Evolutionary conservation across 2,329 filamentous ascomycete genomes (phyloP), one percentile per base, ranked within the genome.

Genomic region (Epichloe glyceriae): DNA sequence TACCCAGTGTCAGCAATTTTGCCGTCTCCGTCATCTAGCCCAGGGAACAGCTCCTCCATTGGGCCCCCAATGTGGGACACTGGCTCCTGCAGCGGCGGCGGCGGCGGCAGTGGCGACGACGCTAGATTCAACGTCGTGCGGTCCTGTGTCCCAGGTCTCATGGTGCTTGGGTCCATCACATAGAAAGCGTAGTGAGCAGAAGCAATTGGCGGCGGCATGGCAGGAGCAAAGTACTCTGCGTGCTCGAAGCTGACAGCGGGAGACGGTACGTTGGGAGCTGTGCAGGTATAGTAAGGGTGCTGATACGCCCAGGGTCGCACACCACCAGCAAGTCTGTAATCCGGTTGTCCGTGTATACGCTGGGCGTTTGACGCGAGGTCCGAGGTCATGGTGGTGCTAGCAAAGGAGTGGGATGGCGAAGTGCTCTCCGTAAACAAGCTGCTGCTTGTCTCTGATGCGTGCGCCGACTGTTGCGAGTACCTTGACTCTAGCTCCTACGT

Each of bases 21-120:
- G 5, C 11, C 22, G 14, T 46, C 42, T 17, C 20, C 48, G 17
- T 50, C 48, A 20, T 39, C 17, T 22, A 50, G 35, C 11, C 48
- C 48, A 8, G 42, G 48, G 14, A 45, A 50, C n/a, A 50, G 48
- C 42, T 50, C 41, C 35, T 50, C 48, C n/a, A 50, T 45, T 33
- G 48, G 48, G 15, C 26, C 48, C 17, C 41, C 48, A 14, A 50
- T 39, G n/a, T 46, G 48, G 15, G 48, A 37, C 48, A 20, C n/a
- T 15, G 47, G 40, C 40, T 35, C 39, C 30, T 42, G 26, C 20
- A 35, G 47, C 26, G 19, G 15, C 30, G 38, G 19, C 41, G 41
- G 3, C 14, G 19, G 22, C 22, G 22, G 22, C 22, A 26, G 22
- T 8, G 22, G 22, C 7, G 39, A 11, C 11, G 40, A 19, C 17